Evolutionary conservation across 768 basidiomycete species (phyloP), one percentile per base, ranked within the genome.

Genomic region (Hygrophoropsis aurantiaca): DNA sequence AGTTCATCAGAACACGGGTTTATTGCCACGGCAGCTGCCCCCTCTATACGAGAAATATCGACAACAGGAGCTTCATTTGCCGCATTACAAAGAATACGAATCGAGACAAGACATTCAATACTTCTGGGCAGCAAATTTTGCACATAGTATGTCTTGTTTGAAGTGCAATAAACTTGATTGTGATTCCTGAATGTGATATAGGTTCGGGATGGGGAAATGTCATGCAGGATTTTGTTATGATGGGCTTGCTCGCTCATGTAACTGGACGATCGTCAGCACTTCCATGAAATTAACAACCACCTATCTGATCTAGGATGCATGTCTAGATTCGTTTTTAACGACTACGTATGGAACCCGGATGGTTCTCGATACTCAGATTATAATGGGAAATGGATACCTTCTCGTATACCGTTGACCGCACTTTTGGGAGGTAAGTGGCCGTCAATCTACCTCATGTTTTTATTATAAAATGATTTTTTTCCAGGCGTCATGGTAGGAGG

Each of bases 401-500:
- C 73, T 0, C 67, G 62, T 10, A 66, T 69, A 26, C 76, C 74
- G 3, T 52, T 77, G n/a, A 66, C 69, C 10, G 70, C 70, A 3
- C 48, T 75, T 0, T 45, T 75, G 9, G 52, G 64, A 33, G 75
- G 73, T 71, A 53, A 44, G 61, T 25, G 6, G 18, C 16, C 23
- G 18, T 25, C 3, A 44, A 11, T 11, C 37, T 13, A 21, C 19
- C 16, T 3, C 8, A 30, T 8, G 7, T 7, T 18, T 37, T 42
- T 19, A 11, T n/a, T n/a, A n/a, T n/a, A n/a, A 30, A 47, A 42
- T 23, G 36, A 49, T 4, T 33, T 41, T 30, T 27, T 51, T 41
- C 45, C 37, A 68, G 77, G 75, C 4, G 67, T 74, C 0, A 59
- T 71, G 23, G 77, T 70, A 0, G 77, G 77, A 1, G 73, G 64